phyloP scores from a whole-genome alignment of 2,329 filamentous ascomycete genomes.

The Colletotrichum lentis region DNA sequence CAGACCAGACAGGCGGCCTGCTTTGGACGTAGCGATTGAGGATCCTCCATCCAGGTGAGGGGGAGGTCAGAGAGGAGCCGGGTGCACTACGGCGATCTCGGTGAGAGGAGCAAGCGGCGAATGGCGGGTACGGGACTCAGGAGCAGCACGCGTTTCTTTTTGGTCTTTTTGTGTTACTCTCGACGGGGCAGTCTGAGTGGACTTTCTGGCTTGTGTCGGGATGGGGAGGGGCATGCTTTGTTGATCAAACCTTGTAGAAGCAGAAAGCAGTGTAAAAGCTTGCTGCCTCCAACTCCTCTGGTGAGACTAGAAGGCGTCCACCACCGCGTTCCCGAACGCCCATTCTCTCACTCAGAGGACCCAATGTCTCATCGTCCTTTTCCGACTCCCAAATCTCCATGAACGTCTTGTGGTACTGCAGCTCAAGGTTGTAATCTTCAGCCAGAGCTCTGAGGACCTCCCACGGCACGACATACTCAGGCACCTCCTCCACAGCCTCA shows the following conservation, averaged over 20 bases:
- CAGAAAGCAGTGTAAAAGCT: conserved; percentile 94
- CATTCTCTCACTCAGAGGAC: conserved; percentile 93
- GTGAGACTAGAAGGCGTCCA: conserved; percentile 73
- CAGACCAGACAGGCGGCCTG: conserved; percentile 70
- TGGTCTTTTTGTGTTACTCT: neutral
- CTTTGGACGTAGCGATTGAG: conserved; percentile 40
- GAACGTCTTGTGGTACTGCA: conserved; percentile 93
- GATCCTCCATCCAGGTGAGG: conserved; percentile 39
- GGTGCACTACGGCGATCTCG: conserved; percentile 35
- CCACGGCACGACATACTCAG: conserved; percentile 98
- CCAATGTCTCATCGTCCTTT: conserved; percentile 82
- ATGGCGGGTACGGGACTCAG: neutral
- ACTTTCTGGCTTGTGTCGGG: conserved; percentile 12
- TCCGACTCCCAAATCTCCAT: conserved; percentile 91
- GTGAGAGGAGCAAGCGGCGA: conserved; percentile 23
- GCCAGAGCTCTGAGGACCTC: conserved; percentile 95
- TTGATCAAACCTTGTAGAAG: conserved; percentile 84
- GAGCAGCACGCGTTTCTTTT: neutral
- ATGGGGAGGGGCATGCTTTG: conserved; percentile 37
- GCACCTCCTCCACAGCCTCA: conserved; percentile 94
- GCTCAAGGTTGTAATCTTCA: conserved; percentile 94
- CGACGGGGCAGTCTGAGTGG: neutral
- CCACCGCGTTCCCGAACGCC: conserved; percentile 79
- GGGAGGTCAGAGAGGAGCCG: conserved; percentile 31
- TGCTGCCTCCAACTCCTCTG: conserved; percentile 92